These are phyloP conservation scores for Lactifluus pinguis DNA, from an alignment of 768 basidiomycete species.

Conservation along the genomic window DNA sequence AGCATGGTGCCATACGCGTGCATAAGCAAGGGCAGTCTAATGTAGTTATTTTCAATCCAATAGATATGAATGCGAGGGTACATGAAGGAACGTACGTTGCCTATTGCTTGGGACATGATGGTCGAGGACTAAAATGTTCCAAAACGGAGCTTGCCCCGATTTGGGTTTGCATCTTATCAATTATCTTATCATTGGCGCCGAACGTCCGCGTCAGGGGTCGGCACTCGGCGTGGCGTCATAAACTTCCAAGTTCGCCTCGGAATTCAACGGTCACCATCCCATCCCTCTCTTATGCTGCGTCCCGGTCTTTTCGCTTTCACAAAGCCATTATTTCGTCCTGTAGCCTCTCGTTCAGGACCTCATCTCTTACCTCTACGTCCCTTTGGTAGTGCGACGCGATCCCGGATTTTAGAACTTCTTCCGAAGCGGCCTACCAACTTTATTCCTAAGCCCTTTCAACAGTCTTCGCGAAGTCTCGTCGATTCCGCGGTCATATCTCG, in stretches of 20 bases:
- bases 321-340: constrained; percentile 21
- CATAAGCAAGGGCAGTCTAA: constrained; percentile 91
- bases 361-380: constrained; percentile 21
- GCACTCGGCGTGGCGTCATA: no score
- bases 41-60: background rate
- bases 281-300: constrained; percentile 22
- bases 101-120: constrained; percentile 71
- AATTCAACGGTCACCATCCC: background rate
- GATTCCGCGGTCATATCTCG: constrained; percentile 37
- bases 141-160: no score
- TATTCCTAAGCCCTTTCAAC: constrained; percentile 22
- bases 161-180: constrained; percentile 7
- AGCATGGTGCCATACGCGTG: constrained; percentile 94
- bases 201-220: no score
- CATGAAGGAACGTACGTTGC: constrained; percentile 49
- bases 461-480: constrained; percentile 36
- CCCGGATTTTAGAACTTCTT: constrained; percentile 25
- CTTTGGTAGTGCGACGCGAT: constrained; percentile 26
- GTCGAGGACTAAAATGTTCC: background rate
- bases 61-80: background rate
- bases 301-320: constrained; percentile 19
- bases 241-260: no score
- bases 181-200: no score
- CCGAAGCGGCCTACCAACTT: constrained; percentile 25
- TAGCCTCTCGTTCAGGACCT: constrained; percentile 20